These are phyloP conservation scores for Endocarpon pusillum DNA, from an alignment of 495 filamentous ascomycete genomes.

Conservation along the genomic window DNA sequence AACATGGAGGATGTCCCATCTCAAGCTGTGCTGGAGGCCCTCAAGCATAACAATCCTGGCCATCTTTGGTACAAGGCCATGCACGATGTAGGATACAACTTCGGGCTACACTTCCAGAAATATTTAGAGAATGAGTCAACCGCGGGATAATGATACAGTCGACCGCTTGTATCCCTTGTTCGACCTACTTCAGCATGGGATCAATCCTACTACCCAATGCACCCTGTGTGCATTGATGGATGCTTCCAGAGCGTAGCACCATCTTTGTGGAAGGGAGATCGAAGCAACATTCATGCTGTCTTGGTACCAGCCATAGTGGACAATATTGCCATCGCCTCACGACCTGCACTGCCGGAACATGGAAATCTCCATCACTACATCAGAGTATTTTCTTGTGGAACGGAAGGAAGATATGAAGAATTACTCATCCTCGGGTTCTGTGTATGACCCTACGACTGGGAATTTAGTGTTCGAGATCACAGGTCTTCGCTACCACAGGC, in stretches of 20 bases:
- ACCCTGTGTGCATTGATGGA: constrained; percentile 3
- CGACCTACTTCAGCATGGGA: constrained; percentile 1
- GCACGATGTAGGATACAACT: constrained; percentile 7
- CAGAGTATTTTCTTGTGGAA: neutral
- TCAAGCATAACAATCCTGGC: constrained; percentile 1
- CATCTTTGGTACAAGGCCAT: constrained; percentile 9
- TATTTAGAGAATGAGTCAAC: constrained; percentile 3
- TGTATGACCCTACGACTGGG: constrained; percentile 10
- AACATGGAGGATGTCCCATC: neutral
- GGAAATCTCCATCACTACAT: neutral
- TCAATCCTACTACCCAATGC: constrained; percentile 6
- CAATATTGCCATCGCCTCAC: constrained; percentile 3
- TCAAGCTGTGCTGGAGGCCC: constrained; percentile 1
- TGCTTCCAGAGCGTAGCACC: constrained; percentile 4
- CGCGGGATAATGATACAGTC: constrained; percentile 2
- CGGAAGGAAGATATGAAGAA: constrained; percentile 5
- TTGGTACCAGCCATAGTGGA: constrained; percentile 6
- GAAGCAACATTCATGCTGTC: constrained; percentile 8
- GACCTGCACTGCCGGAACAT: neutral
- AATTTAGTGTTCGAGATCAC: constrained; percentile 9
- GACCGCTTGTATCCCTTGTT: constrained; percentile 2
- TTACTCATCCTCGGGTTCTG: constrained; percentile 3
- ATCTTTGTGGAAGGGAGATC: neutral
- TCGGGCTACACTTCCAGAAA: constrained; percentile 8
- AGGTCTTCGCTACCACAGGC: constrained; percentile 7